Percentiles rank a stretch among this genome's conserved stretches.
These are phyloP conservation scores for Alliaria petiolata DNA, from an alignment of 345 rosid species.

Conservation along the genomic window DNA sequence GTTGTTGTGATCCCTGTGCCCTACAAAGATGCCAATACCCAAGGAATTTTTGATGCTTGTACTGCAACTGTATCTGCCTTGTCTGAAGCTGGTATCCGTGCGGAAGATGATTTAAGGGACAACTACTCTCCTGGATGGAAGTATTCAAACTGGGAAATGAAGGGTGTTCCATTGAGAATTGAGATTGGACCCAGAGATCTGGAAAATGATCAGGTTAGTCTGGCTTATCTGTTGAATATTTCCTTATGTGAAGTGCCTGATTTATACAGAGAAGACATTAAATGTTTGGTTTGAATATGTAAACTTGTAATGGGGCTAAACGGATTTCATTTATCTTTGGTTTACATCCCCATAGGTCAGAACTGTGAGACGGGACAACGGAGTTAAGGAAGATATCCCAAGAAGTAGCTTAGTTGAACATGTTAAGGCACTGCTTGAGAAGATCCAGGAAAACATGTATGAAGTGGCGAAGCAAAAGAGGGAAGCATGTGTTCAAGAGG, in stretches of 20 bases:
- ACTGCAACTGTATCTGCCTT: slow-evolving; percentile 62
- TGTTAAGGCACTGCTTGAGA: slow-evolving; percentile 51
- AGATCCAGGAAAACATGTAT: slow-evolving; percentile 64
- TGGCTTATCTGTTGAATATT: not conserved
- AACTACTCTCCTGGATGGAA: slow-evolving; percentile 99
- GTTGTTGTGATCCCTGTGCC: slow-evolving; percentile 90
- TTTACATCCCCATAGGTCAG: slow-evolving; percentile 54
- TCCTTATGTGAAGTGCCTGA: not conserved
- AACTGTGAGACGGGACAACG: slow-evolving; percentile 81
- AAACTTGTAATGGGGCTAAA: not conserved
- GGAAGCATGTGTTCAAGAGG: slow-evolving; percentile 63
- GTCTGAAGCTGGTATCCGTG: slow-evolving; percentile 65
- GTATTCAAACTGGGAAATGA: slow-evolving; percentile 97
- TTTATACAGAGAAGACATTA: not conserved
- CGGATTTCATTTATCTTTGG: not conserved
- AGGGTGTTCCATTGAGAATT: slow-evolving; percentile 93
- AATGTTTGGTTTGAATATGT: not conserved
- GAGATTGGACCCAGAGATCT: slow-evolving; percentile 96
- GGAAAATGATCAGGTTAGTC: slow-evolving; percentile 69
- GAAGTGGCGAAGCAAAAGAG: slow-evolving; percentile 65
- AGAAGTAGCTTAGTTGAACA: slow-evolving; percentile 56
- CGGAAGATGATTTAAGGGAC: slow-evolving; percentile 77
- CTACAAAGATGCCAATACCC: slow-evolving; percentile 79
- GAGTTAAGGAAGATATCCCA: slow-evolving; percentile 59
- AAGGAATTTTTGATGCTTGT: slow-evolving; percentile 86